A percentile compares a stretch with the other conserved stretches of the same genome.
phyloP scores from a whole-genome alignment of 2,329 filamentous ascomycete genomes.

The Aspergillus quadricinctus region DNA sequence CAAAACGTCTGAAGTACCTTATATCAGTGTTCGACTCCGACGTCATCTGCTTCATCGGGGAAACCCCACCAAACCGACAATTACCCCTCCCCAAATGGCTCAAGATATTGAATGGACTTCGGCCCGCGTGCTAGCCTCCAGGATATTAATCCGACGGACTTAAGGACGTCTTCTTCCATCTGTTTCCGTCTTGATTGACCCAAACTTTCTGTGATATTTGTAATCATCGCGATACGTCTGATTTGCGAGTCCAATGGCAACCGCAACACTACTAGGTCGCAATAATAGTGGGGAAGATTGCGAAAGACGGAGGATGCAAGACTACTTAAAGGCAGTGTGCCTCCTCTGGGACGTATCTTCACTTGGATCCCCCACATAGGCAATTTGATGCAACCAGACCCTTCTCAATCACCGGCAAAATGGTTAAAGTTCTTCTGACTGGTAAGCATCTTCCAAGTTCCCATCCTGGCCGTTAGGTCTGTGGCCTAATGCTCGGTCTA shows the following conservation, averaged over 20 bases:
- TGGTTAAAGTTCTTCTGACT: conserved; percentile 38
- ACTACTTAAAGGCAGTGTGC: neutral
- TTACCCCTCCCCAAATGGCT: neutral
- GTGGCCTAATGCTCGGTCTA: conserved; percentile 18
- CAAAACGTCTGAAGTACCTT: neutral
- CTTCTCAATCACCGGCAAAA: conserved; percentile 11
- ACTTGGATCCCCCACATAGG: neutral
- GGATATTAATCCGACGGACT: neutral
- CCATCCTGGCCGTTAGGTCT: neutral
- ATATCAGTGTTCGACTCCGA: neutral
- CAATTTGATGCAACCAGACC: neutral
- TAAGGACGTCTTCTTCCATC: neutral
- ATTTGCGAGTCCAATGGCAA: neutral
- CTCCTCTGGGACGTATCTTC: neutral
- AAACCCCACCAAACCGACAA: neutral
- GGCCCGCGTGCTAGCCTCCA: neutral
- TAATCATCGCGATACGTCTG: neutral
- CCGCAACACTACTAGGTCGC: neutral
- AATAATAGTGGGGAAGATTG: neutral
- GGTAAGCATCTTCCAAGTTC: conserved; percentile 20
- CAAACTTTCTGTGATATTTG: neutral
- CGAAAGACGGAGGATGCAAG: neutral
- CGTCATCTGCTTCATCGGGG: neutral
- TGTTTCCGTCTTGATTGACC: neutral
- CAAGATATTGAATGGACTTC: neutral